Conservation (phyloP, 2,329 filamentous ascomycete genomes). For the Lasiodiplodia sp. region DNA sequence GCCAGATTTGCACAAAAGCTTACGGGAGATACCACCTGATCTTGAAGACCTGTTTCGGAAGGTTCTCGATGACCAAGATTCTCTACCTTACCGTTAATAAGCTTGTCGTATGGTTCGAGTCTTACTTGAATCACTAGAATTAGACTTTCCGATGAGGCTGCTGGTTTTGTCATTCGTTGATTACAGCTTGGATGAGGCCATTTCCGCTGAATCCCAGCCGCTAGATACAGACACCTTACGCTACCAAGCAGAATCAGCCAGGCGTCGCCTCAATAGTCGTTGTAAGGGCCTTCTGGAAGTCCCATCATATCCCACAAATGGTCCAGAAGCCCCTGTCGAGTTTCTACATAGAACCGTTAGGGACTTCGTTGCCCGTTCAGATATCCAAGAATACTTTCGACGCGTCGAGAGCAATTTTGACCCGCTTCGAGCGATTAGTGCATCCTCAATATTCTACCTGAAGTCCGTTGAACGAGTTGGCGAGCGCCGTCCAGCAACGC, state of each 20-base stretch:
- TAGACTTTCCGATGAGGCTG: slow-evolving; percentile 1
- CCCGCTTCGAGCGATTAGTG: background rate
- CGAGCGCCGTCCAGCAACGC: too few species aligned
- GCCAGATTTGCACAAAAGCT: slow-evolving; percentile 26
- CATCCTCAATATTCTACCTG: background rate
- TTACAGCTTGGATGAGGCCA: slow-evolving; percentile 8
- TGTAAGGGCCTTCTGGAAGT: slow-evolving; percentile 34
- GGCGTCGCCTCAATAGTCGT: slow-evolving; percentile 29
- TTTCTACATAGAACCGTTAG: slow-evolving; percentile 33
- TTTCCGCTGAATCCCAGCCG: background rate
- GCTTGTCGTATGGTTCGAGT: slow-evolving; percentile 33
- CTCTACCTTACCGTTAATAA: slow-evolving; percentile 13
- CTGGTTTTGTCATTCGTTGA: slow-evolving; percentile 31
- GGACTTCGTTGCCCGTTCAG: slow-evolving; percentile 27
- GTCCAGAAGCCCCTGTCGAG: background rate
- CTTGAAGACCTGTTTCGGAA: slow-evolving; percentile 33
- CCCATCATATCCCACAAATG: background rate
- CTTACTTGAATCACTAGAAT: background rate
- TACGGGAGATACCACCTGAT: slow-evolving; percentile 30
- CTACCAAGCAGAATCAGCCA: background rate
- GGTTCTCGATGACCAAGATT: background rate
- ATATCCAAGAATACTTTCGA: background rate
- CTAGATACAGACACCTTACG: background rate
- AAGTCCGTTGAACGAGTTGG: background rate
- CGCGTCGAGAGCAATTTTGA: background rate